phyloP scores from a whole-genome alignment of 768 basidiomycete genomes.

The Collybia sp. region DNA sequence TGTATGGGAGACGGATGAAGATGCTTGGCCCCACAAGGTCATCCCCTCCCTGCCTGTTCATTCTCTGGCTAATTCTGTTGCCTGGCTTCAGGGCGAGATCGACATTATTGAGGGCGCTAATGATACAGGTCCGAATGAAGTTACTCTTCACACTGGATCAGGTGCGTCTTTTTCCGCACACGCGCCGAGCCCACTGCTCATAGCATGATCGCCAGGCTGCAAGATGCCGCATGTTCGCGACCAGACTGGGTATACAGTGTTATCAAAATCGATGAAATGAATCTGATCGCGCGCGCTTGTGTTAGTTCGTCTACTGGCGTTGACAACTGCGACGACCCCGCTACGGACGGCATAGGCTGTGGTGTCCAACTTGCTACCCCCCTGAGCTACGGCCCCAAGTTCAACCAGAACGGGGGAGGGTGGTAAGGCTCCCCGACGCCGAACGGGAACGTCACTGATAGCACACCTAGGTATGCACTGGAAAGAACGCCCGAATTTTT shows the following conservation, averaged over 20 bases:
- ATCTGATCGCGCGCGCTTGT: not conserved
- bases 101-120: constrained; percentile 53
- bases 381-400: constrained; percentile 42
- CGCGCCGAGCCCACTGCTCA: constrained; percentile 41
- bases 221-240: constrained; percentile 32
- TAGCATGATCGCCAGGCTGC: constrained; percentile 55
- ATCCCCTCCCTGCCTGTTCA: too few species aligned
- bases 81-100: constrained; percentile 58
- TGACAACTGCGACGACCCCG: constrained; percentile 46
- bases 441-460: constrained; percentile 18
- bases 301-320: not conserved
- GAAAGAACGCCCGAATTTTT: constrained; percentile 13
- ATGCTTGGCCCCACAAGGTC: too few species aligned
- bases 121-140: not conserved
- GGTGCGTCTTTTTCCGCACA: constrained; percentile 7
- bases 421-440: constrained; percentile 39
- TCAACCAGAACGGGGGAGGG: constrained; percentile 55
- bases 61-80: constrained; percentile 20
- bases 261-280: not conserved
- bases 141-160: not conserved
- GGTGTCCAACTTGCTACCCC: constrained; percentile 37
- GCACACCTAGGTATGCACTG: too few species aligned
- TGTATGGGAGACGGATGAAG: constrained; percentile 49
- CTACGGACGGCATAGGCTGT: constrained; percentile 59
- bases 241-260: constrained; percentile 41